A percentile compares a stretch with the other conserved stretches of the same genome.
These are phyloP conservation scores for Blastocystis sp. DNA, from an alignment of 352 stramenopile species.

Conservation along the genomic window DNA sequence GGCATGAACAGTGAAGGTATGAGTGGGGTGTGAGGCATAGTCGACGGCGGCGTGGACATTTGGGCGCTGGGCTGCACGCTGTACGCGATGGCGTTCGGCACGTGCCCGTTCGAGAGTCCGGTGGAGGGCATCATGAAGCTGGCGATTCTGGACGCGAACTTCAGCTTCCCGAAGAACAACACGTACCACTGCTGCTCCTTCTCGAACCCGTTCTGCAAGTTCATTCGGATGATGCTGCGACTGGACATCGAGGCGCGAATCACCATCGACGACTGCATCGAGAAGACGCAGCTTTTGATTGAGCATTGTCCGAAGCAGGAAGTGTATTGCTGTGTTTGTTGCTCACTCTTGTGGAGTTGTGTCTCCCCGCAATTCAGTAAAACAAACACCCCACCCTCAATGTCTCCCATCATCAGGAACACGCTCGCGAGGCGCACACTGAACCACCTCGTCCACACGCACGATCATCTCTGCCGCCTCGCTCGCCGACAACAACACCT, in stretches of 20 bases:
- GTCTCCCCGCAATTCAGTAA: too few species aligned
- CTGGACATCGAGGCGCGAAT: slow-evolving; percentile 62
- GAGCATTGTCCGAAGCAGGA: slow-evolving; percentile 7
- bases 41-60: slow-evolving; percentile 67
- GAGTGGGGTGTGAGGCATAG: slow-evolving; percentile 7
- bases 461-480: too few species aligned
- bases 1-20: slow-evolving; percentile 47
- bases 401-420: slow-evolving; percentile 63
- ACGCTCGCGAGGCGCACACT: slow-evolving; percentile 81
- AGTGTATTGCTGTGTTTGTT: slow-evolving; percentile 4
- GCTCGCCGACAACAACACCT: too few species aligned
- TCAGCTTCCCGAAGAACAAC: slow-evolving; percentile 64
- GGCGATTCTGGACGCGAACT: slow-evolving; percentile 60
- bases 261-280: slow-evolving; percentile 59
- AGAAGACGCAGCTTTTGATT: slow-evolving; percentile 45
- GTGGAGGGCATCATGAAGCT: slow-evolving; percentile 67
- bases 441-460: too few species aligned
- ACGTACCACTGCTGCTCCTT: slow-evolving; percentile 61
- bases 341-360: too few species aligned
- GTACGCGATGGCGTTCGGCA: slow-evolving; percentile 69
- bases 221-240: slow-evolving; percentile 59
- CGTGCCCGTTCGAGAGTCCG: slow-evolving; percentile 64
- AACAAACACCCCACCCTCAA: slow-evolving; percentile 7
- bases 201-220: slow-evolving; percentile 66
- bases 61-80: slow-evolving; percentile 66